Evolutionary conservation across 192 early-diverging fungal genomes (phyloP).

Genomic region (Chytriomyces confervae): DNA sequence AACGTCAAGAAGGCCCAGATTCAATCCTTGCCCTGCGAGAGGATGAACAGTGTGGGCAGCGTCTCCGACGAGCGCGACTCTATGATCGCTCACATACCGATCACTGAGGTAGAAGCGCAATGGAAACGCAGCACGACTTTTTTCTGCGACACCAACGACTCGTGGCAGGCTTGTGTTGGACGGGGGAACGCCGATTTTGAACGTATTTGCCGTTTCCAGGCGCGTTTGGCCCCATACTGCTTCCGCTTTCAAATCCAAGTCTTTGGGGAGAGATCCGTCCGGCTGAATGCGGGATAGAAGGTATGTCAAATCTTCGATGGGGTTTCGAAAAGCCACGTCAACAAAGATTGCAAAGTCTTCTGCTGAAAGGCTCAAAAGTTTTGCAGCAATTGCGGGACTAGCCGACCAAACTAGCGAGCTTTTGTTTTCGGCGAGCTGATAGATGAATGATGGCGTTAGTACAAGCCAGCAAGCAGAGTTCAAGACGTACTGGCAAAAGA

Average conservation of each 20-base stretch:
- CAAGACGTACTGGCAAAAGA: conserved; percentile 77
- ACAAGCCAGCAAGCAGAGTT: neutral
- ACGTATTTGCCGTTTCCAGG: conserved; percentile 16
- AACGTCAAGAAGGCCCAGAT: conserved; percentile 90
- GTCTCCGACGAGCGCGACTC: conserved; percentile 92
- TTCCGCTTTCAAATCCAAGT: conserved; percentile 63
- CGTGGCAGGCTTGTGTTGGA: conserved; percentile 46
- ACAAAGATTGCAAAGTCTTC: conserved; percentile 71
- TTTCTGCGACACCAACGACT: conserved; percentile 19
- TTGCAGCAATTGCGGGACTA: conserved; percentile 64
- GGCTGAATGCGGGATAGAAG: conserved; percentile 64
- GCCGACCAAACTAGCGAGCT: conserved; percentile 94
- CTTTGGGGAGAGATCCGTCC: conserved; percentile 35
- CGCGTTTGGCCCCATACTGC: conserved; percentile 69
- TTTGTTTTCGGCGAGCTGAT: conserved; percentile 62
- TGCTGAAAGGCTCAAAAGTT: conserved; percentile 66
- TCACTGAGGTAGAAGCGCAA: conserved; percentile 81
- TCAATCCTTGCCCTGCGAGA: conserved; percentile 95
- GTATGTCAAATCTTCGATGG: conserved; percentile 74
- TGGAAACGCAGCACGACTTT: conserved; percentile 81
- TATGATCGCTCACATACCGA: conserved; percentile 68
- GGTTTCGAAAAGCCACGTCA: conserved; percentile 81
- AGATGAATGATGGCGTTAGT: neutral
- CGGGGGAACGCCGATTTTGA: conserved; percentile 4
- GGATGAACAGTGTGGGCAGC: conserved; percentile 97